Percentiles rank a stretch among this genome's conserved stretches.
These are phyloP conservation scores for Mucor piriformis DNA, from an alignment of 371 early-diverging fungal species.

Conservation along the genomic window DNA sequence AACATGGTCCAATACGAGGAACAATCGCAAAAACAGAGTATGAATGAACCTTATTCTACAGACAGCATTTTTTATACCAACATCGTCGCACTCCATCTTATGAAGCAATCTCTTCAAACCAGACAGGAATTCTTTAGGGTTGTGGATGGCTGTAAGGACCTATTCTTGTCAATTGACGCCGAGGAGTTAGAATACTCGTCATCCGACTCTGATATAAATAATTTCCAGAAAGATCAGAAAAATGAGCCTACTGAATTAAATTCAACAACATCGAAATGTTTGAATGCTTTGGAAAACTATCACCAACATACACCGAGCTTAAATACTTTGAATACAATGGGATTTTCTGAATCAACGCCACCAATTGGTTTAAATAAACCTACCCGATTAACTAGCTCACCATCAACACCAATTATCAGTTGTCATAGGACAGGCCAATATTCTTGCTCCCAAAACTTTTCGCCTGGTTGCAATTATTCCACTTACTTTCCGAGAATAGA, in stretches of 20 bases:
- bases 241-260: no score
- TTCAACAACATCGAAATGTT: no score
- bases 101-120: constrained; percentile 12
- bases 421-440: not conserved
- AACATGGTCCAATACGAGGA: constrained; percentile 16
- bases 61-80: constrained; percentile 7
- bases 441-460: not conserved
- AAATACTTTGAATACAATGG: no score
- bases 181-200: not conserved
- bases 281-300: no score
- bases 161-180: no score
- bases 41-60: not conserved
- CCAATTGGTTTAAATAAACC: not conserved
- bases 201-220: not conserved
- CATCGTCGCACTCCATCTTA: constrained; percentile 9
- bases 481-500: not conserved
- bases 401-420: constrained; percentile 11
- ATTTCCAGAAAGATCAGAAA: no score
- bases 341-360: not conserved
- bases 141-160: not conserved
- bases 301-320: no score
- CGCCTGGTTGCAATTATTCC: constrained; percentile 1
- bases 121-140: constrained; percentile 13
- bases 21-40: not conserved
- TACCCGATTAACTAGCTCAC: constrained; percentile 3